Percentiles rank a stretch among this genome's conserved stretches.
phyloP scores from a whole-genome alignment of 371 early-diverging fungal species.

The Mucor ambiguus region DNA sequence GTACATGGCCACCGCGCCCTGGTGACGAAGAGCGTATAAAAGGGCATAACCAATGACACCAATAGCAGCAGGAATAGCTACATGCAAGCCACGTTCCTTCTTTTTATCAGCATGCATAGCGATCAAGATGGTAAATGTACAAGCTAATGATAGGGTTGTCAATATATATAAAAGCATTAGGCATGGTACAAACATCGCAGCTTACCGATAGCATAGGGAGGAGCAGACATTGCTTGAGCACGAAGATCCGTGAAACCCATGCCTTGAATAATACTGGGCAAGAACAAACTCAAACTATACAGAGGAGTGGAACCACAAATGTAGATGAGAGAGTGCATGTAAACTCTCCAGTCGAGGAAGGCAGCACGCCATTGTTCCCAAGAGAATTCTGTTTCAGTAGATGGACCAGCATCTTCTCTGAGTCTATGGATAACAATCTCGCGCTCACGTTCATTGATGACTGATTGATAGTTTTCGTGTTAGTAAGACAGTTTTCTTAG shows the following conservation, averaged over 20 bases:
- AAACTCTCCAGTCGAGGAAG: slow-evolving; percentile 62
- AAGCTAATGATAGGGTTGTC: slow-evolving; percentile 37
- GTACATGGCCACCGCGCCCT: slow-evolving; percentile 45
- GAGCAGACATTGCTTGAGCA: slow-evolving; percentile 58
- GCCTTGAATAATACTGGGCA: slow-evolving; percentile 72
- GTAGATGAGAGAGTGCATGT: slow-evolving; percentile 58
- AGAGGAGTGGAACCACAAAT: slow-evolving; percentile 67
- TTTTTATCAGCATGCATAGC: slow-evolving; percentile 68
- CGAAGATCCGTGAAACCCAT: slow-evolving; percentile 60
- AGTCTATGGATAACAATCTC: slow-evolving; percentile 58
- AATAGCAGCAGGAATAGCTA: slow-evolving; percentile 59
- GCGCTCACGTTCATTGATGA: slow-evolving; percentile 61
- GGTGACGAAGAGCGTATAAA: slow-evolving; percentile 46
- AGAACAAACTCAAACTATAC: slow-evolving; percentile 66
- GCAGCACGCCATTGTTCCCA: slow-evolving; percentile 58
- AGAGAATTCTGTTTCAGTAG: slow-evolving; percentile 59
- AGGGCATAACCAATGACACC: slow-evolving; percentile 69
- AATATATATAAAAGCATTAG: not conserved
- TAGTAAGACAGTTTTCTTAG: not conserved
- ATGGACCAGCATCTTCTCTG: slow-evolving; percentile 60
- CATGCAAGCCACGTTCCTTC: slow-evolving; percentile 65
- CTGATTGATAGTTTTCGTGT: slow-evolving; percentile 15
- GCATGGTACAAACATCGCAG: not conserved
- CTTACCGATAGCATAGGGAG: slow-evolving; percentile 44
- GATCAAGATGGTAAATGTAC: slow-evolving; percentile 55